Evolutionary conservation across 805 yeast species (phyloP), one percentile per base, ranked within the genome.

Genomic region (Saccharomycopsis olivae): DNA sequence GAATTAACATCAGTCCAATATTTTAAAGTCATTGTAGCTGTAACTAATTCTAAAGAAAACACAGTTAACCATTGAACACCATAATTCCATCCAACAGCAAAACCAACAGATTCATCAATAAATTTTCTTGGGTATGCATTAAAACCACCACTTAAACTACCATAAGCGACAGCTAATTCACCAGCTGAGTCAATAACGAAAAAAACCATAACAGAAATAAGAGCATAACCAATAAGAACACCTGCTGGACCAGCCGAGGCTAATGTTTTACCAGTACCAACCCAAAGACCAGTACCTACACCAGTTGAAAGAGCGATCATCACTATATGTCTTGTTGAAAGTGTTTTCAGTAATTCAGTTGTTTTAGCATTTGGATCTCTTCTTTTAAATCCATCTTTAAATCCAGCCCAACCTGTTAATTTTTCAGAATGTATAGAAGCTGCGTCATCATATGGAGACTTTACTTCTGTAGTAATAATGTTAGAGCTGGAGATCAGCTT

Each of bases 241-340:
- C 64, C 68, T 19, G 60, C 67, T 14, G 74, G 73, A 25, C 75
- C 74, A 45, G 68, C 71, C 20, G 55, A 44, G 17, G 55, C 53
- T 29, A 70, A 49, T 3, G 71, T 65, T 48, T 65, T 56, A 47
- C 76, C 81, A 33, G 69, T 60, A 49, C 79, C 80, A 38, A 75
- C 74, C 46, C 69, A 60, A 39, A 77, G 61, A 50, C 84, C 85
- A 3, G 92, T 78, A 52, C 95, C 95, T 43, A 85, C 78, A 35
- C 89, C 78, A 35, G 92, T 87, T 41, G 89, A 89, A 40, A 85
- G 66, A 29, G 94, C 86, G 50, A 84, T 79, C 75, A 82, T 73
- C 45, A 74, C 69, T 44, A 78, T 71, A 49, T 79, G 87, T 34
- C 71, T 54, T 20, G 59, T 51, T 29, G 52, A 50, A 49, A 52